Evolutionary conservation across 352 stramenopile species (phyloP), one percentile per base, ranked within the genome.

Genomic region (Phytophthora meadii): DNA sequence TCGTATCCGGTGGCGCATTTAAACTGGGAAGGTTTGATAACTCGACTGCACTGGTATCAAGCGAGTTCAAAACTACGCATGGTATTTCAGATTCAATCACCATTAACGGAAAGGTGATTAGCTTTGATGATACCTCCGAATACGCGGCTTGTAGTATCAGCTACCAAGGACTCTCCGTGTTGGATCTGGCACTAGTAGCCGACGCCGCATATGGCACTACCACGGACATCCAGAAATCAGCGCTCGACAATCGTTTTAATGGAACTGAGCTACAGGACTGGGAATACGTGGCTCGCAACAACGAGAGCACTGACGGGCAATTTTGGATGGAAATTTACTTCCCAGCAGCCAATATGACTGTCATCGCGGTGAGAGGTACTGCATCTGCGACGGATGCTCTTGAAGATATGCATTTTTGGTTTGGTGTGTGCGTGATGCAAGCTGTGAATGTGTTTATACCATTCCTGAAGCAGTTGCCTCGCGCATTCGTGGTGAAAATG

Each of bases 391-490:
- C 84, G 3, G 88, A 95, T 48, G 86, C 86, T 8, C 77, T 94
- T 14, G 82, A 95, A 49, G 88, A 95, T 54, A 70, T 95, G 59
- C 86, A 95, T 65, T 95, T 83, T 62, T 94, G 86, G 84, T 94
- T 95, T 46, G 88, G 84, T 24, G 92, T 95, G 54, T 88, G 67
- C 46, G 92, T 94, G 63, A 95, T 95, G 86, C 86, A 94, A 57
- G 81, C 80, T 6, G 80, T 86, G 6, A 87, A 94, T 51, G 64
- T 89, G 5, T 93, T 94, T 28, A 71, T 95, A 48, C 87, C 85
- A 17, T 93, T 95, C 66, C 72, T 95, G 24, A 95, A 91, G 54
- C 86, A 95, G 45, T 72, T 94, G 10, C 88, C 86, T 37, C 72
- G 61, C 8, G 53, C 68, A 25, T 93, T 94, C 46, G 75, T 94